Conservation (phyloP, 2,329 filamentous ascomycete species). For the Lithohypha guttulata region DNA sequence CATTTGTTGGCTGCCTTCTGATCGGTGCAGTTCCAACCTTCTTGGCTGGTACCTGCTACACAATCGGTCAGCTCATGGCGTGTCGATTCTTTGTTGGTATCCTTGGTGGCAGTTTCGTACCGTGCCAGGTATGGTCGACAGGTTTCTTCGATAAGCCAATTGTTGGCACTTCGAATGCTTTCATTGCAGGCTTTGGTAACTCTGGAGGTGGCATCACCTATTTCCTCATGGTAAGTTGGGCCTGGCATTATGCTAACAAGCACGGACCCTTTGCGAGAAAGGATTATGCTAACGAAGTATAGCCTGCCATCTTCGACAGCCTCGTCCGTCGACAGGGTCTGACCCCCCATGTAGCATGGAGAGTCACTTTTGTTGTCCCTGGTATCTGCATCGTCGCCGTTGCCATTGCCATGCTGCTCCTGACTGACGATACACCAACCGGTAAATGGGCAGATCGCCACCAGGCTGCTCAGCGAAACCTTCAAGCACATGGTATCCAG, state of each 20-base stretch:
- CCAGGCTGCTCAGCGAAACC: slow-evolving; percentile 45
- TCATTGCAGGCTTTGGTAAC: slow-evolving; percentile 78
- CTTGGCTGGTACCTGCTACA: slow-evolving; percentile 65
- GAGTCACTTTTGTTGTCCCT: slow-evolving; percentile 73
- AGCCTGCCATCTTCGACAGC: slow-evolving; percentile 77
- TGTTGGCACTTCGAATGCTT: slow-evolving; percentile 75
- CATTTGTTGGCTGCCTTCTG: slow-evolving; percentile 69
- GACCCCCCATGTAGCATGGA: slow-evolving; percentile 61
- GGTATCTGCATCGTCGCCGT: slow-evolving; percentile 61
- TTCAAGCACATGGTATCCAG: slow-evolving; percentile 36
- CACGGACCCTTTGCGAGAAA: too few species aligned
- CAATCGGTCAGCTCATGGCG: slow-evolving; percentile 42
- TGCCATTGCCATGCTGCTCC: slow-evolving; percentile 57
- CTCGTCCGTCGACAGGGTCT: slow-evolving; percentile 52
- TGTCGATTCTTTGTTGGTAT: slow-evolving; percentile 36
- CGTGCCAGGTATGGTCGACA: slow-evolving; percentile 83
- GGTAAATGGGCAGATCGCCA: slow-evolving; percentile 70
- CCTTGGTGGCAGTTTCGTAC: slow-evolving; percentile 34
- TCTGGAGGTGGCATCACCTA: slow-evolving; percentile 84
- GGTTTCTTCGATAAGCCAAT: slow-evolving; percentile 90
- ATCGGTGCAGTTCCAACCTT: slow-evolving; percentile 70
- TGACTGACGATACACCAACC: slow-evolving; percentile 72
- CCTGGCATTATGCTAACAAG: too few species aligned
- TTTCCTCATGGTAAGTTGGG: too few species aligned
- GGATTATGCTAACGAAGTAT: too few species aligned